Conservation (phyloP, 1,284 basidiomycete species). For the Exobasidium rhododendri region DNA sequence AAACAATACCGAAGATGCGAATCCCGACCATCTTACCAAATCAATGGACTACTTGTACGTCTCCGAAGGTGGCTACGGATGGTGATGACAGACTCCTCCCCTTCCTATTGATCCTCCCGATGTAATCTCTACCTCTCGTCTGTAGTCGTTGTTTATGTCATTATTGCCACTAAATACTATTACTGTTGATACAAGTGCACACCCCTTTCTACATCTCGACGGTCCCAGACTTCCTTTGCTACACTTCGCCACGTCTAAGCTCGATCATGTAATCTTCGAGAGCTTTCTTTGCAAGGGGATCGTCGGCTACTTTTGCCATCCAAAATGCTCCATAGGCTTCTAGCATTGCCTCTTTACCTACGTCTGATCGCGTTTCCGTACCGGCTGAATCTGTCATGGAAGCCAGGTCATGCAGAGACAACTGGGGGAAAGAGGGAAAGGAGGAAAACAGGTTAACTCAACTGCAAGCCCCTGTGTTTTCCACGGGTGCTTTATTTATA, state of each 20-base stretch:
- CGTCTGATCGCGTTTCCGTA: not conserved
- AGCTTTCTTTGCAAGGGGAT: not conserved
- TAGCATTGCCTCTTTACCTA: not conserved
- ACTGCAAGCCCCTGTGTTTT: too few relatives aligned
- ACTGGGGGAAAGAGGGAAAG: not conserved
- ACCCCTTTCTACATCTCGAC: too few relatives aligned
- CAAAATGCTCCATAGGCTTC: not conserved
- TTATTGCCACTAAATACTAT: not conserved
- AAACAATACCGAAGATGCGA: not conserved
- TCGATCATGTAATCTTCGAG: not conserved
- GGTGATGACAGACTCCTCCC: not conserved
- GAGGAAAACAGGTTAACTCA: too few relatives aligned
- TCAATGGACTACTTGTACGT: not conserved
- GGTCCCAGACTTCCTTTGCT: too few relatives aligned
- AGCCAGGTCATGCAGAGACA: not conserved
- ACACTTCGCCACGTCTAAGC: not conserved
- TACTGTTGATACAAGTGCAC: too few relatives aligned
- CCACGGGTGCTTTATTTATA: not conserved
- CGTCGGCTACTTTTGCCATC: not conserved
- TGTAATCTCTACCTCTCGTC: too few relatives aligned
- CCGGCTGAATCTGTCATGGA: not conserved
- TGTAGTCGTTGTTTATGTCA: too few relatives aligned
- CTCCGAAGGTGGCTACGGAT: conserved; percentile 1
- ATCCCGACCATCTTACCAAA: not conserved
- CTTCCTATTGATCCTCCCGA: too few relatives aligned